A percentile compares a stretch with the other conserved stretches of the same genome.
Evolutionary conservation across 768 basidiomycete genomes (phyloP).

Genomic region (Mycena polygramma): DNA sequence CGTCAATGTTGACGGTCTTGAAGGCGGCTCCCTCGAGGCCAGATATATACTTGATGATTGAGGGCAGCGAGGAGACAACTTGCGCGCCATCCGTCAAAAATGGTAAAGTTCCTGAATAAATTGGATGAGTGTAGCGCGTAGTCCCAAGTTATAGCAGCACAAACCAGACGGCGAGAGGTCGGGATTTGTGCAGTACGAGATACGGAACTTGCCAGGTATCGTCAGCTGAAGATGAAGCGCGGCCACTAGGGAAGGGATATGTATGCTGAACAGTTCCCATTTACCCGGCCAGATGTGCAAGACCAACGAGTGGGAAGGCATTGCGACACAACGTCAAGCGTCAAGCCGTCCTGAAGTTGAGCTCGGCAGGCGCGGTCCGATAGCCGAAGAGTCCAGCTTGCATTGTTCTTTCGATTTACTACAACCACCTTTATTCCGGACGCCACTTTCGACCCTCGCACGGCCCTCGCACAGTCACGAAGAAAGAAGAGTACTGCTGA

Average conservation of each 20-base stretch:
- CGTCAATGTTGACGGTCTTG: slow-evolving; percentile 64
- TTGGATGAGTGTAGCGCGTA: background rate
- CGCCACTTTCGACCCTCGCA: too few species aligned
- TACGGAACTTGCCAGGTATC: slow-evolving; percentile 75
- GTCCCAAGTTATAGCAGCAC: slow-evolving; percentile 34
- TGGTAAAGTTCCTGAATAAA: slow-evolving; percentile 75
- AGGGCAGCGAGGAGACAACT: slow-evolving; percentile 62
- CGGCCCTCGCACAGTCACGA: too few species aligned
- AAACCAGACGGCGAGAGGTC: slow-evolving; percentile 81
- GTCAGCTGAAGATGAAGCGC: slow-evolving; percentile 77
- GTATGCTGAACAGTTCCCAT: slow-evolving; percentile 76
- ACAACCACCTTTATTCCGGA: too few species aligned
- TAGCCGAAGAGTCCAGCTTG: background rate
- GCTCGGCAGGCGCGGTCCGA: too few species aligned
- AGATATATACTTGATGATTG: slow-evolving; percentile 77
- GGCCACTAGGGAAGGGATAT: slow-evolving; percentile 74
- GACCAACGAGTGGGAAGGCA: slow-evolving; percentile 30
- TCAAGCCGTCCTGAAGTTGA: too few species aligned
- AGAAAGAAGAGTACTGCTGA: too few species aligned
- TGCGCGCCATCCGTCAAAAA: slow-evolving; percentile 73
- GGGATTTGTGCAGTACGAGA: slow-evolving; percentile 75
- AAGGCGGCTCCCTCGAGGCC: slow-evolving; percentile 47
- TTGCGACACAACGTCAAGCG: background rate
- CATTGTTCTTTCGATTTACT: slow-evolving; percentile 13
- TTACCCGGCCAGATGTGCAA: slow-evolving; percentile 80